Evolutionary conservation across 257 asterid species (phyloP).

Genomic region (Eucommia ulmoides): DNA sequence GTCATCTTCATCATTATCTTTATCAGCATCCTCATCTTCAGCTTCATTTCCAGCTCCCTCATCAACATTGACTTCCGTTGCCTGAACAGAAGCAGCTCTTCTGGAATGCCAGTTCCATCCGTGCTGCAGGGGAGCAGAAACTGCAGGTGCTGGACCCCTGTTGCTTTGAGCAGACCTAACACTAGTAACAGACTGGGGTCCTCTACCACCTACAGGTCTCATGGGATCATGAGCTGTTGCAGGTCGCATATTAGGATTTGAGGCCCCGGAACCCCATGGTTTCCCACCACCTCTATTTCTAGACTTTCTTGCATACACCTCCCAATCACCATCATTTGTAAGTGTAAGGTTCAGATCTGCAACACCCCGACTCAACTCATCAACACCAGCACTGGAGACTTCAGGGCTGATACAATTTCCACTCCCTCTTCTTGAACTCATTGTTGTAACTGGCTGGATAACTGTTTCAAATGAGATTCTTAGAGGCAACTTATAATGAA

Average conservation of each 20-base stretch:
- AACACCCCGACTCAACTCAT: slow-evolving; percentile 26
- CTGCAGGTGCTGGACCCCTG: slow-evolving; percentile 14
- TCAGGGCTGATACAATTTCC: slow-evolving; percentile 11
- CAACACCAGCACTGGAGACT: slow-evolving; percentile 14
- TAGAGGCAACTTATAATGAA: too few relatives aligned
- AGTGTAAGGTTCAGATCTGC: slow-evolving; percentile 23
- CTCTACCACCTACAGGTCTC: slow-evolving; percentile 36
- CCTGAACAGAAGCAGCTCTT: slow-evolving; percentile 13
- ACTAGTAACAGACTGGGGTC: slow-evolving; percentile 16
- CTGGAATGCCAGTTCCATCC: slow-evolving; percentile 43
- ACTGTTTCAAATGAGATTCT: too few relatives aligned
- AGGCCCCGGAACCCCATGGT: slow-evolving; percentile 34
- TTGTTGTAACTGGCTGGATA: too few relatives aligned
- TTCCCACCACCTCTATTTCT: slow-evolving; percentile 33
- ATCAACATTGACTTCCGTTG: slow-evolving; percentile 5
- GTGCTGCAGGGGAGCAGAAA: slow-evolving; percentile 39
- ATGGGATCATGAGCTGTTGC: slow-evolving; percentile 21
- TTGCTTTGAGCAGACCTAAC: slow-evolving; percentile 26
- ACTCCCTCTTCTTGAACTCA: slow-evolving; percentile 35
- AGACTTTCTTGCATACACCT: slow-evolving; percentile 36
- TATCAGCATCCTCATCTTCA: slow-evolving; percentile 10
- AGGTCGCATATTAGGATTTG: slow-evolving; percentile 23
- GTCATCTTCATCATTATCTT: slow-evolving; percentile 28
- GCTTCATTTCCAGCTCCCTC: slow-evolving; percentile 10
- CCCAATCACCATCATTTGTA: slow-evolving; percentile 58